Evolutionary conservation across 2,329 filamentous ascomycete species (phyloP).

Genomic region (Diaporthe ampelina): DNA sequence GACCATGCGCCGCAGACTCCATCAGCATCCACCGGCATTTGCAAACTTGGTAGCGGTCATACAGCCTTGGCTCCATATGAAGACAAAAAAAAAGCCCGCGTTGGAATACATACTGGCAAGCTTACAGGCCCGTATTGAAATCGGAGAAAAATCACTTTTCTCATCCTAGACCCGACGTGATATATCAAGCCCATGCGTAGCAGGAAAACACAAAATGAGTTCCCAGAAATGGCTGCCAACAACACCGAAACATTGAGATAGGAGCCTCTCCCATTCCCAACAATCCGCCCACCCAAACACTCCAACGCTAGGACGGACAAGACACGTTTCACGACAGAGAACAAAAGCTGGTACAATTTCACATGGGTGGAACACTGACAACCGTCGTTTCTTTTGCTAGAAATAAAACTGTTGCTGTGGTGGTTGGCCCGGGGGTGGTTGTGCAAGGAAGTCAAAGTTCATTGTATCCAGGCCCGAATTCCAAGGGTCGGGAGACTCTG

Average conservation of each 20-base stretch:
- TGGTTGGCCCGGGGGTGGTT: slow-evolving; percentile 70
- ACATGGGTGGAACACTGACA: neutral
- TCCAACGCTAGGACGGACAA: neutral
- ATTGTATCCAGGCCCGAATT: slow-evolving; percentile 68
- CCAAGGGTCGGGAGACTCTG: slow-evolving; percentile 72
- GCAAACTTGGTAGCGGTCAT: neutral
- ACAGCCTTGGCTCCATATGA: neutral
- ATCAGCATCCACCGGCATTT: neutral
- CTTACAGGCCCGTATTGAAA: neutral
- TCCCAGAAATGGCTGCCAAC: neutral
- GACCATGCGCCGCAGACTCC: neutral
- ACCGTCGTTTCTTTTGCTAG: slow-evolving; percentile 46
- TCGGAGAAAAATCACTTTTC: neutral
- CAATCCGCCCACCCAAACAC: neutral
- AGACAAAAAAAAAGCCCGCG: neutral
- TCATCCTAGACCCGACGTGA: neutral
- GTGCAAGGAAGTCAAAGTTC: slow-evolving; percentile 73
- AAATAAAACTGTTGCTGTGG: slow-evolving; percentile 70
- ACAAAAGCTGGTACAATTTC: slow-evolving; percentile 4
- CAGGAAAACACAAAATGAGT: neutral
- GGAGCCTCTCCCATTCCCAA: neutral
- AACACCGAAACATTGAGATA: neutral
- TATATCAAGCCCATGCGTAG: neutral
- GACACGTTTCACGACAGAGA: neutral
- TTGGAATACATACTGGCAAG: neutral